Conservation (phyloP, 768 basidiomycete species). For the Collybia sordida region DNA sequence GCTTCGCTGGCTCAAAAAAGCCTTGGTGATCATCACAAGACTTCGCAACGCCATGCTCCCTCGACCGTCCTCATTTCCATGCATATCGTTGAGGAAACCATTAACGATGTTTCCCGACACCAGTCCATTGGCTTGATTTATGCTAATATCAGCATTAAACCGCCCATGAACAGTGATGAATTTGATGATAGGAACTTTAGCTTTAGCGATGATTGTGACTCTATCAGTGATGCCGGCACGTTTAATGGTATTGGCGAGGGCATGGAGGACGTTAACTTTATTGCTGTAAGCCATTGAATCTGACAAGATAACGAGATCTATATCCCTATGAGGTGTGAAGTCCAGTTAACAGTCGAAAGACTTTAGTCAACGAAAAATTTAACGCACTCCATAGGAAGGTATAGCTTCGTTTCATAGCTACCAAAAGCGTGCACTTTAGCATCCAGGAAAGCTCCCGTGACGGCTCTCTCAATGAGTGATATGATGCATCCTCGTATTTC, state of each 20-base stretch:
- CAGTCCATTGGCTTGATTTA: conserved; percentile 89
- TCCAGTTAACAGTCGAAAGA: no score
- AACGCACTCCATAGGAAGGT: conserved; percentile 87
- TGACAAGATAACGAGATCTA: conserved; percentile 90
- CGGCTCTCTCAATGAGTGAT: conserved; percentile 61
- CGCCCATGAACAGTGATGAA: conserved; percentile 81
- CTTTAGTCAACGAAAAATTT: background rate
- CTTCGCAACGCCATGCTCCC: conserved; percentile 70
- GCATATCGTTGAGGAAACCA: conserved; percentile 70
- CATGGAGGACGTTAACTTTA: conserved; percentile 68
- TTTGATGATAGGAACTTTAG: conserved; percentile 96
- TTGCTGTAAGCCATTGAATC: conserved; percentile 69
- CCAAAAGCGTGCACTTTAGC: conserved; percentile 87
- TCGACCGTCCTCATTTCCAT: conserved; percentile 21
- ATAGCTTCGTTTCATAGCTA: conserved; percentile 90
- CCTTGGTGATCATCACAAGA: conserved; percentile 87
- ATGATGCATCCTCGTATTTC: conserved; percentile 79
- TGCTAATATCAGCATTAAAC: conserved; percentile 89
- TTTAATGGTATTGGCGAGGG: conserved; percentile 77
- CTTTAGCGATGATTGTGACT: conserved; percentile 88
- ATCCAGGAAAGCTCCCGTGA: conserved; percentile 70
- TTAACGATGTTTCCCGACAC: conserved; percentile 77
- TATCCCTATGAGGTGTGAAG: conserved; percentile 59
- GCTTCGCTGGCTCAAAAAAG: conserved; percentile 82
- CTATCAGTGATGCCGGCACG: conserved; percentile 68